These are phyloP conservation scores for Epichloe amarillans DNA, from an alignment of 2,329 filamentous ascomycete species.

Conservation along the genomic window DNA sequence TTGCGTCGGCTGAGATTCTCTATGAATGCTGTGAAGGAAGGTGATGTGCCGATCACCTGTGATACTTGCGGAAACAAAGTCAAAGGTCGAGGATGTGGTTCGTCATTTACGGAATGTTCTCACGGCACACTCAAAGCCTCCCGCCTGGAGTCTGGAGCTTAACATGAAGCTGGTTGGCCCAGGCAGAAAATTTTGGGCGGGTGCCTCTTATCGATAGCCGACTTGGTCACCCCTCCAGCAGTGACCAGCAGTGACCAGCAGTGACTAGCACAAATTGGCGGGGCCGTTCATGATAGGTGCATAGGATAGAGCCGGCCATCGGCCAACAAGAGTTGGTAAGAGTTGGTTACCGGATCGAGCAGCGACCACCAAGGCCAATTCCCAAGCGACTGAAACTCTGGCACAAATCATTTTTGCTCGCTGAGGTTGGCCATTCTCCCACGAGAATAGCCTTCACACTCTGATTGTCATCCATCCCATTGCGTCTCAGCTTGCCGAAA, in stretches of 20 bases:
- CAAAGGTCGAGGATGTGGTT: neutral
- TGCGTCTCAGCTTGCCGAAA: neutral
- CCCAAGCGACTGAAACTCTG: neutral
- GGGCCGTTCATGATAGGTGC: neutral
- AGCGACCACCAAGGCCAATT: neutral
- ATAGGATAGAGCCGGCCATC: neutral
- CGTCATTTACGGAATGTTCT: neutral
- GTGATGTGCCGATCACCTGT: neutral
- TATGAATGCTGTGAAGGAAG: neutral
- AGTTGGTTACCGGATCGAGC: no score
- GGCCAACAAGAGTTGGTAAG: neutral
- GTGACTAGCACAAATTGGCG: neutral
- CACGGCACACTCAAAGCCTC: neutral
- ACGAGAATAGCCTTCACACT: neutral
- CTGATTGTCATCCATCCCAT: neutral
- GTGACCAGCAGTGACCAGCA: neutral
- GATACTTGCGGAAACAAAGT: neutral
- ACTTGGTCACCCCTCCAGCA: neutral
- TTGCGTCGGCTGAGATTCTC: constrained; percentile 9
- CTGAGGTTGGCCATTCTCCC: neutral
- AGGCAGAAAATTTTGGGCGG: constrained; percentile 3
- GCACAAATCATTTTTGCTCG: neutral
- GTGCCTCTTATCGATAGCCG: constrained; percentile 5
- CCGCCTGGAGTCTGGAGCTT: neutral
- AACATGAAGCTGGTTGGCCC: neutral